Evolutionary conservation across 176 grass and related monocot genomes (phyloP).

Genomic region (Aegilops bicornis): DNA sequence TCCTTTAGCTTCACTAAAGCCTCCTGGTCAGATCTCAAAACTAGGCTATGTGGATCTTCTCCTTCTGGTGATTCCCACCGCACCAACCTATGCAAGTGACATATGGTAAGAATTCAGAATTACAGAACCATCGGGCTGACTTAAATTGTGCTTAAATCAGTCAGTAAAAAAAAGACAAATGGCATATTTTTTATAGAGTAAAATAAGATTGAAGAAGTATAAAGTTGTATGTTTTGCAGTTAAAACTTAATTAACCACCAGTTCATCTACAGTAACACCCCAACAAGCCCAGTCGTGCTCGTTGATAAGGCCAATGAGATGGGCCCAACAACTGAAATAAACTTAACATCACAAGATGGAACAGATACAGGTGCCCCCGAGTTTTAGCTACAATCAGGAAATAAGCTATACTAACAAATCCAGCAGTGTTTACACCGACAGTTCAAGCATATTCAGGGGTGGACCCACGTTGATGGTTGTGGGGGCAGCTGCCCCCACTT

Average conservation of each 20-base stretch:
- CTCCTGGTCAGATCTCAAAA: slow-evolving; percentile 54
- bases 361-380: background rate
- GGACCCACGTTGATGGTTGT: too few species aligned
- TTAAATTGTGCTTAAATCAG: background rate
- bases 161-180: too few species aligned
- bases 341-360: background rate
- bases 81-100: slow-evolving; percentile 58
- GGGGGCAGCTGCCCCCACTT: too few species aligned
- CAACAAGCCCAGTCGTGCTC: background rate
- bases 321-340: background rate
- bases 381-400: background rate
- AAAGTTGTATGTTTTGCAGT: background rate
- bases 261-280: background rate
- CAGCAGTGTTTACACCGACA: background rate
- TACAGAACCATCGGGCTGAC: background rate
- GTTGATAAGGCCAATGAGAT: background rate
- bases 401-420: background rate
- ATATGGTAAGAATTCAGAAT: slow-evolving; percentile 19
- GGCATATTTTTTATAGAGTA: background rate
- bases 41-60: slow-evolving; percentile 26
- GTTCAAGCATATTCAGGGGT: background rate
- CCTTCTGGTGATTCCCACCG: slow-evolving; percentile 57
- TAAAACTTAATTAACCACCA: background rate
- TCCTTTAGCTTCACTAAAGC: slow-evolving; percentile 48
- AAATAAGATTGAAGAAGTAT: background rate